A percentile compares a stretch with the other conserved stretches of the same genome.
Conservation (phyloP, 306 rosid genomes). For the Rosa multiflora region DNA sequence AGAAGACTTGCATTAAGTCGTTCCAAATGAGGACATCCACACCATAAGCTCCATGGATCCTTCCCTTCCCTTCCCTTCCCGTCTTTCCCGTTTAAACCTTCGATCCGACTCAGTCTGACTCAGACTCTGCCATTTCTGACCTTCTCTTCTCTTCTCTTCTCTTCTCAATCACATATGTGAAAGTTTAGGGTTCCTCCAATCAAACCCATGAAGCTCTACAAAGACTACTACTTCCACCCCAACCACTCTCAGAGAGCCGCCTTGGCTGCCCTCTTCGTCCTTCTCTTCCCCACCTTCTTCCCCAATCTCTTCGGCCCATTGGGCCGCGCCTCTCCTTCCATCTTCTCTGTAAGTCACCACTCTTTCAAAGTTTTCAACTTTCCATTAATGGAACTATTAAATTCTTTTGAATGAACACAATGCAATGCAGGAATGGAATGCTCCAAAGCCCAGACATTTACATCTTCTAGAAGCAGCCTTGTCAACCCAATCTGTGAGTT, state of each 20-base stretch:
- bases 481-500: conserved; percentile 52
- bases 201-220: conserved; percentile 38
- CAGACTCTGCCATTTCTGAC: background rate
- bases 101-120: background rate
- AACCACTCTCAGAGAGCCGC: conserved; percentile 38
- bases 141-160: too few species aligned
- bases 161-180: background rate
- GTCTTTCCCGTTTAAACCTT: background rate
- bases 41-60: background rate
- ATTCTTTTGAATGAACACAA: background rate
- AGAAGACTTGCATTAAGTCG: too few species aligned
- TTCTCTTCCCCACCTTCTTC: conserved; percentile 51
- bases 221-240: conserved; percentile 4
- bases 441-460: conserved; percentile 68
- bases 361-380: background rate
- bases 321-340: conserved; percentile 55
- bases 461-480: conserved; percentile 70
- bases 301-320: conserved; percentile 68
- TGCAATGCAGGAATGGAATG: conserved; percentile 64
- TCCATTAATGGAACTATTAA: background rate
- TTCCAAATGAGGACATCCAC: background rate
- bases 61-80: background rate
- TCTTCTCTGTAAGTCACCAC: conserved; percentile 49
- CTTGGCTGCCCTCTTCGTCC: conserved; percentile 32
- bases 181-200: background rate